Evolutionary conservation across 2,329 filamentous ascomycete species (phyloP), one percentile per base, ranked within the genome.

Genomic region (Colletotrichum orbiculare): DNA sequence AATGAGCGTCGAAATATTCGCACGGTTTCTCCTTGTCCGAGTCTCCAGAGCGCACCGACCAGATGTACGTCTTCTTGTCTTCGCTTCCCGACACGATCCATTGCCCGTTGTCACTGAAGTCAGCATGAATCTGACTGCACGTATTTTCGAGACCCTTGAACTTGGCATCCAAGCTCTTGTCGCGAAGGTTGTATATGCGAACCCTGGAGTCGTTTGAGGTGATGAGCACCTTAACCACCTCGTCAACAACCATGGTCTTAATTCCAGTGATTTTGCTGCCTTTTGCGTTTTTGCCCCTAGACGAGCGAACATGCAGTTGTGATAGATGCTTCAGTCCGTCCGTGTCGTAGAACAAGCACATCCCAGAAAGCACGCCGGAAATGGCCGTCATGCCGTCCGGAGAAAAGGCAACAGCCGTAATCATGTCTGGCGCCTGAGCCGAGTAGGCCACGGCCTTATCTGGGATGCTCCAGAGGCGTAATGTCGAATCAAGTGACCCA

Each of bases 201-300:
- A 98, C 87, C 25, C 96, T 88, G 1, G 95, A 97, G 75, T 99
- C 96, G 71, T 98, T 99, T 70, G 94, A 97, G 2, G 93, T 97
- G 62, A 99, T 89, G 7, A 99, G 82, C 3, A 99, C 82, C 72
- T 96, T 97, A 54, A 93, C 85, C 57, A 94, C 91, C 1, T 87
- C 87, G 41, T 85, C 85, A 53, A 88, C 82, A 13, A 81, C 77
- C 68, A 90, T 89, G 0, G 93, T 91, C 72, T 95, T 89, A 57
- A 99, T 97, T 7, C 94, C 94, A 0, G 96, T 98, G 70, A 99
- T 97, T 75, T 99, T 99, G 80, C 94, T 97, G 6, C 95, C 95
- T 75, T 97, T 97, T 5, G 94, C 91, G 73, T 97, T 98, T 74
- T 94, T 94, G 3, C 96, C 95, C 64, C 94, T 87, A 0, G 93